Evolutionary conservation across 2,329 filamentous ascomycete species (phyloP), one percentile per base, ranked within the genome.

Genomic region (Botrytis hyacinthi): DNA sequence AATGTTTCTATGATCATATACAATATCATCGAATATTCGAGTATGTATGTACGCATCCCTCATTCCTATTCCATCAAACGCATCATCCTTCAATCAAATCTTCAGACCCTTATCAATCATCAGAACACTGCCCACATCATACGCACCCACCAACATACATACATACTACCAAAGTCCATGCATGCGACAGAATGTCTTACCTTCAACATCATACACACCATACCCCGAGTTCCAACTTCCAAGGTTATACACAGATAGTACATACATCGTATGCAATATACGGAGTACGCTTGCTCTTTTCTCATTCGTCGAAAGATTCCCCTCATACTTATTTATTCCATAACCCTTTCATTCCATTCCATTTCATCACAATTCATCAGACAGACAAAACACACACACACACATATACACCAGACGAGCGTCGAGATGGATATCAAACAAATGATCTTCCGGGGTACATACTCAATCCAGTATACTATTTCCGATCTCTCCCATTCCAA

Each of bases 151-250:
- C 14, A 22, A 12, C 18, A 9, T 57, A 16, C 54, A 35, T 18
- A 37, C 59, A 22, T 20, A 61, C 35, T 26, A 26, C 35, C 59
- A 61, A 8, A 40, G 7, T n/a, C 14, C 35, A 61, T 62, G 60
- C 37, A 44, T 63, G 37, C 61, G 16, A 63, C 40, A 63, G 26
- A 63, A 63, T 63, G 61, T 63, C 61, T 63, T 63, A 63, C 14
- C 40, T 42, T 40, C 60, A 18, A 62, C 37, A 40, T 29, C n/a
- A 57, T 40, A 10, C 61, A 44, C 29, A 44, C 61, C 61, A 44
- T 44, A 44, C 61, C 37, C 40, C 37, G 61, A 63, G 61, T 42
- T 62, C 61, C 61, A 63, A n/a, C 37, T 42, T 57, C 51, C 51
- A 29, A 57, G n/a, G 14, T 7, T n/a, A 18, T 42, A 42, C 40